Evolutionary conservation across 139 green algal genomes (phyloP).

Genomic region (Closterium sp.): DNA sequence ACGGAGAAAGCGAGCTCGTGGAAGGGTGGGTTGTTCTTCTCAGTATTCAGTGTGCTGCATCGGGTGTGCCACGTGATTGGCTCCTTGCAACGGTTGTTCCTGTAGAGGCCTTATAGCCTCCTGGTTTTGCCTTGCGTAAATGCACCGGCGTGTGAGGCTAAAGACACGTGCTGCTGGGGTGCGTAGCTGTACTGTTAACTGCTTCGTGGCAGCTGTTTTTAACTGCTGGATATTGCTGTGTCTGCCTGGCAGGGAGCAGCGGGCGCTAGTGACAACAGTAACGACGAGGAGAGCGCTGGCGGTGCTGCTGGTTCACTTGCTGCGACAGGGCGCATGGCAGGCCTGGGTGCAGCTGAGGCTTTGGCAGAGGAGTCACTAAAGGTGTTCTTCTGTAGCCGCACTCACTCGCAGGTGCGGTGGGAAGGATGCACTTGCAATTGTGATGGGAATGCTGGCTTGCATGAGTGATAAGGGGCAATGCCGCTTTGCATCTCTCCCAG

Average conservation of each 20-base stretch:
- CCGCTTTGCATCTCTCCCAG: not conserved
- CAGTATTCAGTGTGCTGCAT: no score
- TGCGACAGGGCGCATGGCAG: not conserved
- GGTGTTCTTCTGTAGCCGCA: slow-evolving; percentile 91
- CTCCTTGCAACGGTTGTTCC: no score
- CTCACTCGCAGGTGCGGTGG: slow-evolving; percentile 80
- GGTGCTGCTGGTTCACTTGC: not conserved
- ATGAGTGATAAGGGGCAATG: no score
- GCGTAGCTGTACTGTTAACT: no score
- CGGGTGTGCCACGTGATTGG: no score
- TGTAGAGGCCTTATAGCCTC: no score
- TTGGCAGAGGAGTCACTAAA: slow-evolving; percentile 56
- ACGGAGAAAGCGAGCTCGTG: not conserved
- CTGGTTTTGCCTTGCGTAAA: no score
- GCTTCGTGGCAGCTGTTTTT: no score
- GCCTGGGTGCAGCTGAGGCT: not conserved
- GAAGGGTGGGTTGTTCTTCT: not conserved
- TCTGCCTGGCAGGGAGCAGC: not conserved
- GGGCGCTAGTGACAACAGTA: slow-evolving; percentile 10
- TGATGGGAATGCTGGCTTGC: no score
- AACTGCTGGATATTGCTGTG: no score
- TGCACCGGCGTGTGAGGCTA: no score
- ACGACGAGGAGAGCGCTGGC: slow-evolving; percentile 6
- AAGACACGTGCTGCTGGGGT: no score
- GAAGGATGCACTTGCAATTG: not conserved